Percentiles rank a stretch among this genome's conserved stretches.
Evolutionary conservation across 176 grass and related monocot genomes (phyloP).

Genomic region (Avena atlantica): DNA sequence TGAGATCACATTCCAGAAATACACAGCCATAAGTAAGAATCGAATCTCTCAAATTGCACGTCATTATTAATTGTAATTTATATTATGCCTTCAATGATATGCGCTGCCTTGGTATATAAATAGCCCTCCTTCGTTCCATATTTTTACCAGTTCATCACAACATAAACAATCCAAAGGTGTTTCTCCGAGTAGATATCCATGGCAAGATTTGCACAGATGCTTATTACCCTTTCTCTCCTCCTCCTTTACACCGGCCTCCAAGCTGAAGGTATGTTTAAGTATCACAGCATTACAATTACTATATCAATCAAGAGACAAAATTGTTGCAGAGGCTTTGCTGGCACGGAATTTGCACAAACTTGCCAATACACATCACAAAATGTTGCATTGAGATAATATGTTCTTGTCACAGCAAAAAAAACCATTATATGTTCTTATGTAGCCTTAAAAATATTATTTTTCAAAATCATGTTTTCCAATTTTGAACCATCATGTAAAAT

Average conservation of each 20-base stretch:
- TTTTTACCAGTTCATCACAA: neutral
- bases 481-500: neutral
- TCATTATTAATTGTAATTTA: too few species aligned
- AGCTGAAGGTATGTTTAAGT: neutral
- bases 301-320: neutral
- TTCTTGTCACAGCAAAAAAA: too few species aligned
- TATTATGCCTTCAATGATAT: too few species aligned
- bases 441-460: neutral
- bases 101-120: too few species aligned
- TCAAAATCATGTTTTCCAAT: neutral
- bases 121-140: neutral
- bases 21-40: too few species aligned
- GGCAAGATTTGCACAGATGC: neutral
- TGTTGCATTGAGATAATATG: neutral
- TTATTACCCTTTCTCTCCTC: neutral
- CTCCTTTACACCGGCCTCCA: neutral
- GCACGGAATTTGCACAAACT: neutral
- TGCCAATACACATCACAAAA: neutral
- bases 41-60: too few species aligned
- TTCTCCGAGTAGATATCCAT: neutral
- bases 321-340: neutral
- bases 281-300: neutral
- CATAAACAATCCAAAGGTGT: neutral
- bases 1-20: too few species aligned
- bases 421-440: neutral